Percentiles rank a stretch among this genome's conserved stretches.
Conservation (phyloP, 192 early-diverging fungal species). For the Linnemannia elongata region DNA sequence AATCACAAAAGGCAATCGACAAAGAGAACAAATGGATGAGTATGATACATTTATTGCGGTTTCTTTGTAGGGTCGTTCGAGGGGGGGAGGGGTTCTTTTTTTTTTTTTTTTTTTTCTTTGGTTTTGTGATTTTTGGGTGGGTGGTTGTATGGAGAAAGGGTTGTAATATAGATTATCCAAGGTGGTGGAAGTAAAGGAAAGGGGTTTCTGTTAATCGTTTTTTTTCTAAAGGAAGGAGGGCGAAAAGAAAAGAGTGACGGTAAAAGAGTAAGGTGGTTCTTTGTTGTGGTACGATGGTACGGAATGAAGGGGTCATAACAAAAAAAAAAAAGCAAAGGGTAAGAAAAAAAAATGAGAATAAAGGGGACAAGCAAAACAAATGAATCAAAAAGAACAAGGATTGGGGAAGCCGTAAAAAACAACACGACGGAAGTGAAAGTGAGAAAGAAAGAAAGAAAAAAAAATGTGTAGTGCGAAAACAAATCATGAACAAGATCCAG, state of each 20-base stretch:
- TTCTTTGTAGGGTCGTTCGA: background rate
- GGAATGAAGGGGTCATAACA: background rate
- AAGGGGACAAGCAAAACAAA: background rate
- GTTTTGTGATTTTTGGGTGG: background rate
- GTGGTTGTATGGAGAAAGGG: background rate
- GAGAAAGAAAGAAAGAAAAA: background rate
- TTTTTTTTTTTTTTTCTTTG: background rate
- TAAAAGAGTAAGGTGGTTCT: background rate
- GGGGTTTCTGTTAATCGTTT: conserved; percentile 6
- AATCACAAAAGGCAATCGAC: too few relatives aligned
- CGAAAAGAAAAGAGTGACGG: background rate
- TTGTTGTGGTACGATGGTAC: background rate
- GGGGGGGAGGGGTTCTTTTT: too few relatives aligned
- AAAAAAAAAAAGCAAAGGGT: background rate
- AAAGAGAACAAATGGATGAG: background rate
- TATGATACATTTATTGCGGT: conserved; percentile 24
- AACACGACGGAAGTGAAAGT: background rate
- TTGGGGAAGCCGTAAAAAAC: background rate
- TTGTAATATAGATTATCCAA: background rate
- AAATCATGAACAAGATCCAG: conserved; percentile 30
- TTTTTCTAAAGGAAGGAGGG: background rate
- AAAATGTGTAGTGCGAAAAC: conserved; percentile 15
- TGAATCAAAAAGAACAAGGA: background rate
- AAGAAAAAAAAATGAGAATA: background rate
- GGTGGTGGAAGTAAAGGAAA: background rate